Percentiles rank a stretch among this genome's conserved stretches.
Conservation (phyloP, 257 asterid species). For the Perilla frutescens region DNA sequence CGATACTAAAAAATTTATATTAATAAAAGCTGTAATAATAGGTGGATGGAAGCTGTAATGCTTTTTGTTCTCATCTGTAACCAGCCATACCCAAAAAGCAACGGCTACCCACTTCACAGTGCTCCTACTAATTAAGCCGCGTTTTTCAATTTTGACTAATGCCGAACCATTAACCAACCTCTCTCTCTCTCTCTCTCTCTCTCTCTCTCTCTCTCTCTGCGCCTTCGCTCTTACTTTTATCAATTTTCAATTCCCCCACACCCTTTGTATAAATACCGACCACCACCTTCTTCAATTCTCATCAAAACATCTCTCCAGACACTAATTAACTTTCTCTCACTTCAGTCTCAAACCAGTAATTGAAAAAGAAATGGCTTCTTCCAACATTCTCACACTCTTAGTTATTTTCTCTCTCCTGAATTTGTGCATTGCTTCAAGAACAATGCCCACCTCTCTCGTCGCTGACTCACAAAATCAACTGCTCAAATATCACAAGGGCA, state of each 20-base stretch:
- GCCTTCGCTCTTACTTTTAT: not conserved
- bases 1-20: too few species aligned
- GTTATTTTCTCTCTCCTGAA: constrained; percentile 29
- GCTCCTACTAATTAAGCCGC: constrained; percentile 28
- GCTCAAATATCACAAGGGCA: constrained; percentile 64
- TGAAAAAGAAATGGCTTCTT: constrained; percentile 38
- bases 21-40: constrained; percentile 24
- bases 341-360: not conserved
- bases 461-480: constrained; percentile 35
- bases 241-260: not conserved
- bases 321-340: not conserved
- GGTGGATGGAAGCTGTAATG: constrained; percentile 38
- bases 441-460: not conserved
- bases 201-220: not conserved
- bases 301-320: constrained; percentile 6
- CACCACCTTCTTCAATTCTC: not conserved
- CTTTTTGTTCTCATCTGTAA: constrained; percentile 17
- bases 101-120: constrained; percentile 30
- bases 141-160: constrained; percentile 3
- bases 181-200: not conserved
- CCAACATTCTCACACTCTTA: not conserved
- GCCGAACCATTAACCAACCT: too few species aligned
- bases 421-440: constrained; percentile 32
- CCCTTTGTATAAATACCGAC: constrained; percentile 13
- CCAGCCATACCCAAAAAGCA: not conserved